Base-by-base conservation (phyloP, 768 basidiomycete genomes). In the Agaricus bisporus region DNA sequence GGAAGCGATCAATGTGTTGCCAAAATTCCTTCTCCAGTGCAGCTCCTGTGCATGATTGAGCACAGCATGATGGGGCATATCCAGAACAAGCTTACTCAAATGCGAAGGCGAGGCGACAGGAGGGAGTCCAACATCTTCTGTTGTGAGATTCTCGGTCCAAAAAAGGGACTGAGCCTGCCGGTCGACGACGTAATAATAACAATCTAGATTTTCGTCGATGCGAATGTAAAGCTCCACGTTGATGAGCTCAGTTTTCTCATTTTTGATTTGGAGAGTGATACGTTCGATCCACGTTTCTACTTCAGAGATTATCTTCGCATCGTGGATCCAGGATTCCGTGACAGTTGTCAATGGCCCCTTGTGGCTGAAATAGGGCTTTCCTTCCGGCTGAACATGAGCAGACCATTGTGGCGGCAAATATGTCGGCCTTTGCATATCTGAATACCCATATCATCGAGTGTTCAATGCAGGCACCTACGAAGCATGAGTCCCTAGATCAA, bases 101-200 rank as follows among this genome's bases (percentile, higher is more conserved):
- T 86, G 82, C 3, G 76, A 74, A 8, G 64, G 36, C 5, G 83
- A 83, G 44, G 70, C 71, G 4, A 75, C 74, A 5, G 72, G 63
- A 1, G 68, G 66, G n/a, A 85, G 67, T 26, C 69, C 68, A 2
- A 85, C 66, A 0, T 67, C 63, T 4, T 76, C 68, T 1, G 76
- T 79, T 6, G 70, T 59, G 11, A 72, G 45, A 6, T 68, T 61
- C 18, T 81, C 75, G 12, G 84, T 62, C 84, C 83, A 86, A 61
- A 82, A 83, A 17, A 78, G 53, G 0, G 68, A 68, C 15, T 64
- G 74, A 6, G 71, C 64, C 2, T 58, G 54, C 58, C 81, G 76
- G 56, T 85, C 77, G 6, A 77, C 73, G 15, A 85, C 69, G 56
- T 86, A 86, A 61, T 85, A 85, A 18, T 64, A 69, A 66, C 81